These are phyloP conservation scores for Pseudofabraea citricarpa DNA, from an alignment of 2,329 filamentous ascomycete genomes.

Conservation along the genomic window DNA sequence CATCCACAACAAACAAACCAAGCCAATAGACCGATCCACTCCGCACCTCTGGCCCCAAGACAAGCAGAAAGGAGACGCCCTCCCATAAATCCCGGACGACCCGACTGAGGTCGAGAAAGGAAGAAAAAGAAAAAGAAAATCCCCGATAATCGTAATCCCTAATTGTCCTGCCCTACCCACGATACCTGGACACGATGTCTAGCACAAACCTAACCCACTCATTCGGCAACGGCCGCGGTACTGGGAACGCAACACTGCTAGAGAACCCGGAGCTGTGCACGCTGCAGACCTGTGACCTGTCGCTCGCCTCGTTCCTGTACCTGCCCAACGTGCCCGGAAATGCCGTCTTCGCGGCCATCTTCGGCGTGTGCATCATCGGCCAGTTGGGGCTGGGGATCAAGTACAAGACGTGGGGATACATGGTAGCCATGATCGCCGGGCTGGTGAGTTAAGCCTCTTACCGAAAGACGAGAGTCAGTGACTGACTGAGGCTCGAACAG, in stretches of 20 bases:
- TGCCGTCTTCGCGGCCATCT: slow-evolving; percentile 46
- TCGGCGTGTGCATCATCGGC: slow-evolving; percentile 38
- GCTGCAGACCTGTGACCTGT: slow-evolving; percentile 40
- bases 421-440: slow-evolving; percentile 42
- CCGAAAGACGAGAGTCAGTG: no score
- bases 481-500: neutral
- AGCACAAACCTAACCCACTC: slow-evolving; percentile 17
- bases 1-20: no score
- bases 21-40: no score
- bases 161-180: no score
- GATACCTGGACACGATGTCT: slow-evolving; percentile 16
- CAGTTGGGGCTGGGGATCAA: slow-evolving; percentile 42
- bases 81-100: no score
- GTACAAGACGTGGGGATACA: slow-evolving; percentile 52
- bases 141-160: no score
- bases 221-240: slow-evolving; percentile 6
- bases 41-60: no score
- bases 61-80: no score
- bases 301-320: slow-evolving; percentile 51
- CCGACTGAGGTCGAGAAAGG: no score
- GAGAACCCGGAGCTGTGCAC: slow-evolving; percentile 18
- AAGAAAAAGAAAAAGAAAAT: no score
- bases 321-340: slow-evolving; percentile 51
- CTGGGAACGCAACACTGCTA: slow-evolving; percentile 22
- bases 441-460: slow-evolving; percentile 30